A percentile compares a stretch with the other conserved stretches of the same genome.
Evolutionary conservation across 129 eudicot genomes (phyloP).

Genomic region (Gnaphalium uliginosum): DNA sequence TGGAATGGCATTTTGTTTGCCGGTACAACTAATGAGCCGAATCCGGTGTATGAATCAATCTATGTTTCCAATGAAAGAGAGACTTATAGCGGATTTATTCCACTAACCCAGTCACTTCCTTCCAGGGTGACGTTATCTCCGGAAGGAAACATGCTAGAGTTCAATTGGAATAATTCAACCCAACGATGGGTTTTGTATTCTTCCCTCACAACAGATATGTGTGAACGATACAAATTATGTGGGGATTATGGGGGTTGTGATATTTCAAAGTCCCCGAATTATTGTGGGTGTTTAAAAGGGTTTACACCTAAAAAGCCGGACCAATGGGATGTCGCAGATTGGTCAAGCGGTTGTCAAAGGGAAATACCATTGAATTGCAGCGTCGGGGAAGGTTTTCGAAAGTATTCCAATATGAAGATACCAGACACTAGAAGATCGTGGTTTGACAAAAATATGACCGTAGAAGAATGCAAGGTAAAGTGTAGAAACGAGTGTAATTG

Average conservation of each 20-base stretch:
- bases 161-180: background rate
- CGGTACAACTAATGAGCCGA: too few species aligned
- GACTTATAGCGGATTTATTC: too few species aligned
- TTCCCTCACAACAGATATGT: constrained; percentile 2
- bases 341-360: constrained; percentile 51
- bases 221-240: constrained; percentile 44
- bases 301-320: constrained; percentile 36
- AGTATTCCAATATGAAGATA: constrained; percentile 27
- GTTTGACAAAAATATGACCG: constrained; percentile 28
- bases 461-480: constrained; percentile 34
- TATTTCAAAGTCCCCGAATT: background rate
- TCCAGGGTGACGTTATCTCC: background rate
- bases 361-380: constrained; percentile 28
- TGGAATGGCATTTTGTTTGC: too few species aligned
- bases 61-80: too few species aligned
- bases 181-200: background rate
- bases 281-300: constrained; percentile 42
- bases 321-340: constrained; percentile 41
- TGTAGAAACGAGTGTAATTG: constrained; percentile 55
- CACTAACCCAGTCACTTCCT: too few species aligned
- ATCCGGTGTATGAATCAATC: too few species aligned
- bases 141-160: background rate
- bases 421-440: constrained; percentile 38
- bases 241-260: constrained; percentile 50
- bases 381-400: constrained; percentile 42